These are phyloP conservation scores for Aspergillus egyptiacus DNA, from an alignment of 495 filamentous ascomycete genomes.

Conservation along the genomic window DNA sequence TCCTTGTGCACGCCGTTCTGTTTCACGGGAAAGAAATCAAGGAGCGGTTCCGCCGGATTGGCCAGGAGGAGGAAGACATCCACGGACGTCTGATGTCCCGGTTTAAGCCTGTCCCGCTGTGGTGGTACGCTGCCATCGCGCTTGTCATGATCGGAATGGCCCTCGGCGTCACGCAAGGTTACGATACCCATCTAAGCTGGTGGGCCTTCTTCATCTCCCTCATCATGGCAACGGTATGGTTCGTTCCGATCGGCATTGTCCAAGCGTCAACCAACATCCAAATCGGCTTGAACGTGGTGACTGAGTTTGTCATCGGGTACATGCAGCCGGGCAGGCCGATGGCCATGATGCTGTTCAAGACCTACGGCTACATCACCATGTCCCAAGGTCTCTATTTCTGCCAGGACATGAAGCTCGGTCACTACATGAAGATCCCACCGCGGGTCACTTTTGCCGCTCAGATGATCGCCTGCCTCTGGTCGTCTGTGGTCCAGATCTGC, in stretches of 20 bases:
- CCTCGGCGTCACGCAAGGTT: slow-evolving; percentile 48
- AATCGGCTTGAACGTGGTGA: slow-evolving; percentile 52
- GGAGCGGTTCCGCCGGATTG: slow-evolving; percentile 41
- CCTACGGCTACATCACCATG: slow-evolving; percentile 54
- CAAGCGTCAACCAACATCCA: slow-evolving; percentile 49
- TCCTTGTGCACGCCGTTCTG: slow-evolving; percentile 49
- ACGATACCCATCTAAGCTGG: slow-evolving; percentile 45
- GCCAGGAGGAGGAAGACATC: slow-evolving; percentile 58
- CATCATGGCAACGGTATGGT: slow-evolving; percentile 44
- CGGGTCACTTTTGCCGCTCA: slow-evolving; percentile 54
- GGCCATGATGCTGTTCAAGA: slow-evolving; percentile 63
- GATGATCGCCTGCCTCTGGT: slow-evolving; percentile 50
- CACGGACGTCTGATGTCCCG: slow-evolving; percentile 58
- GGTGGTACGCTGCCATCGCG: slow-evolving; percentile 54
- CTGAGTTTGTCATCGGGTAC: slow-evolving; percentile 60
- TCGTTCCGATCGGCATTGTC: slow-evolving; percentile 50
- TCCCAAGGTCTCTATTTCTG: slow-evolving; percentile 50
- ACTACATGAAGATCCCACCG: slow-evolving; percentile 64
- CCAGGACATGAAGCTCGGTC: slow-evolving; percentile 49
- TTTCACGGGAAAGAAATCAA: slow-evolving; percentile 53
- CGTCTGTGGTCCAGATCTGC: slow-evolving; percentile 52
- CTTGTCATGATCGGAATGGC: slow-evolving; percentile 46
- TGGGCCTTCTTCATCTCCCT: slow-evolving; percentile 50
- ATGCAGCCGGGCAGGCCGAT: slow-evolving; percentile 56
- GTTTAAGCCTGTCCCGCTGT: slow-evolving; percentile 53